These are phyloP conservation scores for Alternaria sp. DNA, from an alignment of 2,329 filamentous ascomycete genomes.

Conservation along the genomic window DNA sequence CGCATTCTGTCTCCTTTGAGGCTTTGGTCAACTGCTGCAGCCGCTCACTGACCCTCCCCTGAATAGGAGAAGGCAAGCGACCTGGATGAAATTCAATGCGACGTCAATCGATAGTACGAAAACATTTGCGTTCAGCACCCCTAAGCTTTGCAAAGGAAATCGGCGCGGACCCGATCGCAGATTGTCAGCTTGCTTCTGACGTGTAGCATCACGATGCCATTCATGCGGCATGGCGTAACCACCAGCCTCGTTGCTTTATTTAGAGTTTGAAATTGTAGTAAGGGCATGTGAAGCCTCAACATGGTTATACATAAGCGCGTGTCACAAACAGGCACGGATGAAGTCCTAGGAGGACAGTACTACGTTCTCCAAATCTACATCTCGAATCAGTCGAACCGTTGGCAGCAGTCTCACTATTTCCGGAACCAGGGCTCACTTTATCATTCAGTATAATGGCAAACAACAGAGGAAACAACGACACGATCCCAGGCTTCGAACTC, in stretches of 20 bases:
- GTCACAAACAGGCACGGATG: not conserved
- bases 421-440: not conserved
- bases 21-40: not conserved
- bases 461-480: not conserved
- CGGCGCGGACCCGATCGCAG: not conserved
- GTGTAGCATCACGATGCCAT: not conserved
- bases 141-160: not conserved
- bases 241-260: not conserved
- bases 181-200: not conserved
- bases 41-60: not conserved
- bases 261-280: not conserved
- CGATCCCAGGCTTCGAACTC: conserved; percentile 23
- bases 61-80: not conserved
- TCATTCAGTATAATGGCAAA: conserved; percentile 7
- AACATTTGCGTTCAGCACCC: not conserved
- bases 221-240: not conserved
- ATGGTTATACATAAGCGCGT: not conserved
- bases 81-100: not conserved
- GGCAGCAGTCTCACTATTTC: not conserved
- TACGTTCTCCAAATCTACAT: not conserved
- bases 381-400: not conserved
- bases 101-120: not conserved
- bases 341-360: not conserved
- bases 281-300: not conserved
- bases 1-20: not conserved